Evolutionary conservation across 208 protist species (phyloP).

Genomic region (Trypanosoma mega): DNA sequence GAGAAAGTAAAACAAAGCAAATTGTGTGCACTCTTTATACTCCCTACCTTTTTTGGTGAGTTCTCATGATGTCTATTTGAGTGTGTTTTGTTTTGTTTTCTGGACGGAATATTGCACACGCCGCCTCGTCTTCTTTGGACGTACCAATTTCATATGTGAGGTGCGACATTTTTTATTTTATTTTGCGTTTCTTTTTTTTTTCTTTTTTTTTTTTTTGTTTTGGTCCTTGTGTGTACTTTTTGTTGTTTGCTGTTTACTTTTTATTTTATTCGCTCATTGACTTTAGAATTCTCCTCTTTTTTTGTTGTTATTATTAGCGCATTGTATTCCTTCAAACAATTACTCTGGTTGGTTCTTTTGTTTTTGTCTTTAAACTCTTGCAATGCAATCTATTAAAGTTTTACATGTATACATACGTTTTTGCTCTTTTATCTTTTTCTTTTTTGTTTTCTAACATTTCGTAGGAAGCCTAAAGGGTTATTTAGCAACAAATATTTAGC

Average conservation of each 20-base stretch:
- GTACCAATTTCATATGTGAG: no score
- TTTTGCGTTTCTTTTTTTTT: constrained; percentile 14
- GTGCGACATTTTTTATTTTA: no score
- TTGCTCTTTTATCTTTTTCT: constrained; percentile 16
- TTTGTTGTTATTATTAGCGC: background rate
- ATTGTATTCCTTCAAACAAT: background rate
- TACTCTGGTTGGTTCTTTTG: constrained; percentile 14
- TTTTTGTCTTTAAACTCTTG: no score
- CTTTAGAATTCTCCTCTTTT: constrained; percentile 14
- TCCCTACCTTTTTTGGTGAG: no score
- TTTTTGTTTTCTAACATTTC: constrained; percentile 10
- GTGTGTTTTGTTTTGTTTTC: no score
- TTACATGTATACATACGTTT: background rate
- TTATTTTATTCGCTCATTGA: background rate
- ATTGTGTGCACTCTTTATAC: no score
- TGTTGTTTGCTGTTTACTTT: constrained; percentile 8
- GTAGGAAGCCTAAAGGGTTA: no score
- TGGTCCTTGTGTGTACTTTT: constrained; percentile 4
- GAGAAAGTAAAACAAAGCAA: no score
- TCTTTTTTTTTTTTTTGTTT: constrained; percentile 8
- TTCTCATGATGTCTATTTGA: no score
- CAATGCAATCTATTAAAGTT: background rate
- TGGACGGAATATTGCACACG: no score
- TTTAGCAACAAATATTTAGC: no score
- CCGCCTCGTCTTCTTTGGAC: no score